Base-by-base conservation (phyloP, 345 rosid genomes). In the Excoecaria cochinchinensis region DNA sequence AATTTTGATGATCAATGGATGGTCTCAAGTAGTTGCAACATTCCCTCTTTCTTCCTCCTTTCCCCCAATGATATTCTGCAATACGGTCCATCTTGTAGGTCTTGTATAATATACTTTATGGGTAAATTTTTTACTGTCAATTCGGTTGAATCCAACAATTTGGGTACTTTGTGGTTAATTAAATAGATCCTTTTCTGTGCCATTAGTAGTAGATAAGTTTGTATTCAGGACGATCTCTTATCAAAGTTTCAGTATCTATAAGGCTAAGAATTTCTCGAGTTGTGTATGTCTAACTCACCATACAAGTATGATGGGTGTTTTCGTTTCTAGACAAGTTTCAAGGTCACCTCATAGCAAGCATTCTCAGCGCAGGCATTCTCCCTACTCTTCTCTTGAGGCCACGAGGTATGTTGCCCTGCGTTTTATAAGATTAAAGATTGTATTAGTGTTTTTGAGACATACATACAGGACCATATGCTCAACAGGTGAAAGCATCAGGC, bases 311-410 rank as follows among this genome's bases (percentile, higher is more conserved):
- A 92, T 93, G 89, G 88, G 85, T 89, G 91, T 91, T 88, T 90
- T 91, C 90, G 82, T 95, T 90, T 95, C 87, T 95, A 95, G 99
- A 95, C 90, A 90, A 84, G 90, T 88, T 86, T 89, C 90, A 88
- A 86, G 95, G 91, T 95, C 99, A 86, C 99, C 98, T 82, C 93
- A 89, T 93, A 91, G 97, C 95, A 95, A 89, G 97, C 92, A 89
- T 89, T 93, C 97, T 90, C 92, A 92, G 87, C 92, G 88, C 95
- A 93, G 95, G 90, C 91, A 92, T 80, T 90, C 90, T 86, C 95
- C 91, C 89, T 89, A 91, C 87, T 88, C 97, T 88, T 92, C 99
- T 92, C 89, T 87, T 90, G 97, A 90, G 81, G 82, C 68, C n/a
- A 76, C 84, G 79, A 93, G 97, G 99, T 93, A 90, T 79, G 83